Evolutionary conservation across 1,284 basidiomycete genomes (phyloP), one percentile per base, ranked within the genome.

Genomic region (Leccinum proliferum): DNA sequence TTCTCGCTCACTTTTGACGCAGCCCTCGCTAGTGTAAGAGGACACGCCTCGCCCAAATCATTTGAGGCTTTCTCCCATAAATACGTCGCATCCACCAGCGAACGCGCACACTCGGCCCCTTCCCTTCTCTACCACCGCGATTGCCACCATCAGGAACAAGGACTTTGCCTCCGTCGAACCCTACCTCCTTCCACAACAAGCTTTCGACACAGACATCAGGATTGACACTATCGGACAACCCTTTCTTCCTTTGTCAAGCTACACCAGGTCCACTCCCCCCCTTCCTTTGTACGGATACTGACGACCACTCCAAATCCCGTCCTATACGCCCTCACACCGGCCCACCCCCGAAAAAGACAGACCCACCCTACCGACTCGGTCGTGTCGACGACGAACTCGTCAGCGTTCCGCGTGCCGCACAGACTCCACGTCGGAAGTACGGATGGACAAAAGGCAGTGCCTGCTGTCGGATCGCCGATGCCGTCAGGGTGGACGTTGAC

Each of bases 31-130:
- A 84, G 81, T 0, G 89, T 88, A n/a, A 84, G 92, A 48, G 90
- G 88, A 0, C 83, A 81, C 2, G 88, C 94, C 43, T 94, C 99
- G 67, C 95, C 96, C 0, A 91, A 96, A 69, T 87, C 87, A 46
- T 98, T 98, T 74, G 97, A 96, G 75, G 90, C 93, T 5, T 98
- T 96, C 75, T 21, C 21, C 21, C 21, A 21, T 21, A 21, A 21
- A 21, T 21, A 97, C 68, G 83, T 93, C 57, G 83, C 88, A 0
- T 88, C 93, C 2, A 80, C 93, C 66, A 91, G 92, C 73, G 89
- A 93, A 66, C 79, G 87, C 11, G 78, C 85, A 35, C 2, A 69
- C 79, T 10, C 73, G 77, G 2, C 77, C 81, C 1, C 80, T 83
- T 66, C 69, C 78, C 4, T 72, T 35, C 35, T 35, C 35, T 35